phyloP scores from a whole-genome alignment of 495 filamentous ascomycete species.

The Cercophora sp. region DNA sequence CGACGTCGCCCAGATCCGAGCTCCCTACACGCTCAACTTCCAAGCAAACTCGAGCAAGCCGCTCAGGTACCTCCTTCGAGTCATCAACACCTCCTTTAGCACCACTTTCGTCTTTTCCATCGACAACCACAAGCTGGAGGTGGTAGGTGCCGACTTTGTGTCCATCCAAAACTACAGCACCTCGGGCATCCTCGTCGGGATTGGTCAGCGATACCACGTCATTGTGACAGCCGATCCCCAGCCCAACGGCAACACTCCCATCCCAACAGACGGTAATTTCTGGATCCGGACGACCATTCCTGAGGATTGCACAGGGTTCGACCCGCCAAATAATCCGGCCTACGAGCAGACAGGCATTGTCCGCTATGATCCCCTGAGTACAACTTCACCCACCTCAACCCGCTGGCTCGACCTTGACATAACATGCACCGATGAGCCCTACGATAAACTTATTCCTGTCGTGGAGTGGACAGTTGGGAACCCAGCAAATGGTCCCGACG shows the following conservation, averaged over 20 bases:
- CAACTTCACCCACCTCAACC: not conserved
- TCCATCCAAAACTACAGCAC: conserved; percentile 38
- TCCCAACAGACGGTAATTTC: not conserved
- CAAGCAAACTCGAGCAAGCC: conserved; percentile 6
- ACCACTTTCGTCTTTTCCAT: conserved; percentile 25
- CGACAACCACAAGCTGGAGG: conserved; percentile 42
- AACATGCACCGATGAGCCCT: not conserved
- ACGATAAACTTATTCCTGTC: not conserved
- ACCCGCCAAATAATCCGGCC: not conserved
- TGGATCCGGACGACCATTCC: conserved; percentile 13
- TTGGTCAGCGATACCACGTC: conserved; percentile 64
- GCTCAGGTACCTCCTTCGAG: conserved; percentile 38
- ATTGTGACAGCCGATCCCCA: conserved; percentile 52
- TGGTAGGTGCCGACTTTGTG: conserved; percentile 39
- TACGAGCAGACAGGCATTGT: not conserved
- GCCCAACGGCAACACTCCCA: not conserved
- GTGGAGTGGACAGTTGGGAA: conserved; percentile 7
- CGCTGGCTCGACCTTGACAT: not conserved
- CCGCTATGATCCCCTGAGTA: not conserved
- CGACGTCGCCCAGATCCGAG: conserved; percentile 19
- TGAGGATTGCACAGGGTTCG: not conserved
- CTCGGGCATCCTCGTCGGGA: conserved; percentile 47
- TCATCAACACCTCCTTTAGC: conserved; percentile 46
- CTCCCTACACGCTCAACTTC: conserved; percentile 12
- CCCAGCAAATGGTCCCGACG: not conserved